A percentile compares a stretch with the other conserved stretches of the same genome.
Conservation (phyloP, 2,329 filamentous ascomycete genomes). For the Diaporthe citriasiana region DNA sequence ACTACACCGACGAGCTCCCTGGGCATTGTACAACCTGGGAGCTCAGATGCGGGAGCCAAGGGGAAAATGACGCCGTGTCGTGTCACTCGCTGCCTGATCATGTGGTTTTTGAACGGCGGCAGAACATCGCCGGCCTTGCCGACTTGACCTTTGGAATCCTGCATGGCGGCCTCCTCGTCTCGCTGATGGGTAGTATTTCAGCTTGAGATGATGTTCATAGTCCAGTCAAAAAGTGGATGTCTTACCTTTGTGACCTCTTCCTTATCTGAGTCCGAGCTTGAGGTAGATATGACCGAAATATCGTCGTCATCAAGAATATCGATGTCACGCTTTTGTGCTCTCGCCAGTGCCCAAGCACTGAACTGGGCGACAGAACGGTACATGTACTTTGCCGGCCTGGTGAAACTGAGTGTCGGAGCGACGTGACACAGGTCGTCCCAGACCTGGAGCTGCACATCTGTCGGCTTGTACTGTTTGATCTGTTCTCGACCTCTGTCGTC, state of each 20-base stretch:
- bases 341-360: slow-evolving; percentile 88
- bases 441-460: slow-evolving; percentile 92
- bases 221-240: background rate
- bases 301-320: slow-evolving; percentile 85
- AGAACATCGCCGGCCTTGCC: slow-evolving; percentile 90
- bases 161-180: slow-evolving; percentile 45
- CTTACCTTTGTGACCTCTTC: slow-evolving; percentile 46
- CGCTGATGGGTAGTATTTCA: slow-evolving; percentile 14
- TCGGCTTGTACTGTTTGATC: slow-evolving; percentile 80
- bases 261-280: slow-evolving; percentile 56
- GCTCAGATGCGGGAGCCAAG: slow-evolving; percentile 73
- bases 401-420: slow-evolving; percentile 93
- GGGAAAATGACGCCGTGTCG: slow-evolving; percentile 81
- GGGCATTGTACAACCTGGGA: slow-evolving; percentile 75
- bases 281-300: slow-evolving; percentile 80
- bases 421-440: slow-evolving; percentile 98
- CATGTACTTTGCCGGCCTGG: slow-evolving; percentile 96
- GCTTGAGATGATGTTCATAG: background rate
- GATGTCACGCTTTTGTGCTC: slow-evolving; percentile 83
- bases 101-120: slow-evolving; percentile 83
- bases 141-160: slow-evolving; percentile 59
- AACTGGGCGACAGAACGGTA: slow-evolving; percentile 94
- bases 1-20: slow-evolving; percentile 80
- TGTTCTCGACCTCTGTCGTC: slow-evolving; percentile 72
- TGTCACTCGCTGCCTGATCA: slow-evolving; percentile 92